phyloP scores from a whole-genome alignment of 2,329 filamentous ascomycete species.

The Hypoxylon sp. region DNA sequence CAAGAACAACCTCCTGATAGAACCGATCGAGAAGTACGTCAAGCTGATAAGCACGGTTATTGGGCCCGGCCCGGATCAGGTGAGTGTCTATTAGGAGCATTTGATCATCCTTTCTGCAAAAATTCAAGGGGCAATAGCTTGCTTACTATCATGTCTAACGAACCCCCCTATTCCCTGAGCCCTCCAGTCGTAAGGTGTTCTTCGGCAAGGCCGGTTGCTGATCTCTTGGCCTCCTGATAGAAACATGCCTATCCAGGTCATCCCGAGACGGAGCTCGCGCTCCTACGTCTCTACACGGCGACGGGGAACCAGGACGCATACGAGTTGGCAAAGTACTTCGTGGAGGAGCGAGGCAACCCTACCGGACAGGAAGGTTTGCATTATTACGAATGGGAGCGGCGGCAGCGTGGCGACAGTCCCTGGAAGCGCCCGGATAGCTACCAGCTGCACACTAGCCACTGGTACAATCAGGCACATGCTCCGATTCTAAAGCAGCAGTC shows the following conservation, averaged over 20 bases:
- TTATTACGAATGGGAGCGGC: slow-evolving; percentile 64
- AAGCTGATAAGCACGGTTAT: slow-evolving; percentile 60
- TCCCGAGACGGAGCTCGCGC: slow-evolving; percentile 60
- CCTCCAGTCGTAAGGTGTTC: neutral
- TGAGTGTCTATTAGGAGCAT: slow-evolving; percentile 20
- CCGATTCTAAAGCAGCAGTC: slow-evolving; percentile 63
- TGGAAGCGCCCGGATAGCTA: slow-evolving; percentile 58
- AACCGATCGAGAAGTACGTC: slow-evolving; percentile 63
- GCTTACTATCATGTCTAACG: no score
- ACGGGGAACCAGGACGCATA: slow-evolving; percentile 50
- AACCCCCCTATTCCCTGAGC: no score
- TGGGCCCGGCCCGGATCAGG: slow-evolving; percentile 57
- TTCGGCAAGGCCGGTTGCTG: neutral
- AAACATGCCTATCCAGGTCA: slow-evolving; percentile 69
- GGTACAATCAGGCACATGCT: slow-evolving; percentile 66
- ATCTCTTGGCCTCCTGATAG: slow-evolving; percentile 2
- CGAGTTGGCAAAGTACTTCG: slow-evolving; percentile 63
- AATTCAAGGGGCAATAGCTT: no score
- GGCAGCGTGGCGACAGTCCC: slow-evolving; percentile 58
- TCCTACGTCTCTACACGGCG: slow-evolving; percentile 50
- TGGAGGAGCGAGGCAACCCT: slow-evolving; percentile 65
- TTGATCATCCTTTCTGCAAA: no score
- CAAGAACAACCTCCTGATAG: slow-evolving; percentile 59
- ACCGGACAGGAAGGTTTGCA: slow-evolving; percentile 57
- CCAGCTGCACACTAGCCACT: slow-evolving; percentile 50